A percentile compares a stretch with the other conserved stretches of the same genome.
These are phyloP conservation scores for Starmerella khaoyaiensis DNA, from an alignment of 805 yeast genomes.

Conservation along the genomic window DNA sequence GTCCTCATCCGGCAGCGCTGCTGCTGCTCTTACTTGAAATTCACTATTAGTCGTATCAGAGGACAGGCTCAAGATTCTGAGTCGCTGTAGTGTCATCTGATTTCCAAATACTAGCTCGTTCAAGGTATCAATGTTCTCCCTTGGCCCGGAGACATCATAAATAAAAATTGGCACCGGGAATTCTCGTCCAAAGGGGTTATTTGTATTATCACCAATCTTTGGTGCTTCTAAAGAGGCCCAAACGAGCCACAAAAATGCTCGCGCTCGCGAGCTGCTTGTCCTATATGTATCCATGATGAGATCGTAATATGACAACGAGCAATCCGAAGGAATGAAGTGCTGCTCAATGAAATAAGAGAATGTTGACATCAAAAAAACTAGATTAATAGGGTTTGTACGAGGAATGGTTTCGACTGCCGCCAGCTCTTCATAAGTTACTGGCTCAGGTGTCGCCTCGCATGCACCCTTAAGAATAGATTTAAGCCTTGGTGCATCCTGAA, in stretches of 20 bases:
- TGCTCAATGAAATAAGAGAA: constrained; percentile 42
- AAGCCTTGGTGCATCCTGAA: constrained; percentile 90
- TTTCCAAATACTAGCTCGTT: constrained; percentile 35
- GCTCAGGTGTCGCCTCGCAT: constrained; percentile 46
- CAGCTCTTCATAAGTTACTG: constrained; percentile 12
- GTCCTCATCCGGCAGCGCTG: neutral
- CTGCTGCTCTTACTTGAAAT: neutral
- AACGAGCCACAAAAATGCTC: constrained; percentile 68
- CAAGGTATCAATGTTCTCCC: constrained; percentile 35
- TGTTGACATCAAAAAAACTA: constrained; percentile 61
- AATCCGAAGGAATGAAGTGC: constrained; percentile 24
- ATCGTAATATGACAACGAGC: constrained; percentile 30
- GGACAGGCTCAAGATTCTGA: constrained; percentile 24
- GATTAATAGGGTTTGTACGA: constrained; percentile 58
- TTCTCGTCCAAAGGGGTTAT: constrained; percentile 45
- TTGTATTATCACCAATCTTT: constrained; percentile 35
- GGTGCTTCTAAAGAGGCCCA: constrained; percentile 71
- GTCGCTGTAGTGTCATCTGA: constrained; percentile 30
- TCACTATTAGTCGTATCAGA: neutral
- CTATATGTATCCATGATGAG: constrained; percentile 51
- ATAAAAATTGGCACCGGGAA: constrained; percentile 34
- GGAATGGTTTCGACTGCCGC: constrained; percentile 22
- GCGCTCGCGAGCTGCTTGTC: constrained; percentile 54
- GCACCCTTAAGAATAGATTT: constrained; percentile 82
- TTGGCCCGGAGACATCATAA: constrained; percentile 22